Percentiles rank a stretch among this genome's conserved stretches.
Evolutionary conservation across 192 early-diverging fungal species (phyloP).

Genomic region (Ramicandelaber brevisporus): DNA sequence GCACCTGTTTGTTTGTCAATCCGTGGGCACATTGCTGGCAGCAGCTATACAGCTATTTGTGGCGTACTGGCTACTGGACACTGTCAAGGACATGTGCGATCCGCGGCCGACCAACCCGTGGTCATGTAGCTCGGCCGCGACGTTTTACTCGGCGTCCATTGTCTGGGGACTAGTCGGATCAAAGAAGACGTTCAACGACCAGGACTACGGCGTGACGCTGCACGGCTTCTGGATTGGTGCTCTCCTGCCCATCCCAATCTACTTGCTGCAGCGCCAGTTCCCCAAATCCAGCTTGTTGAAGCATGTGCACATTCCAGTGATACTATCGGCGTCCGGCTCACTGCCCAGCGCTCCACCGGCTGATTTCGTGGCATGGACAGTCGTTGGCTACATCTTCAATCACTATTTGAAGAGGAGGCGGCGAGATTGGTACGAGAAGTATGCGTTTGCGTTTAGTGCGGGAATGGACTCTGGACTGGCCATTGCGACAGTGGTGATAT

Average conservation of each 20-base stretch:
- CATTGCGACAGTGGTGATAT: constrained; percentile 1
- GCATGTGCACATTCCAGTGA: constrained; percentile 41
- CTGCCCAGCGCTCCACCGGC: constrained; percentile 31
- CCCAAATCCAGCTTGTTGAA: constrained; percentile 27
- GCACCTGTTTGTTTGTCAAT: constrained; percentile 49
- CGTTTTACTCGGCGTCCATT: constrained; percentile 41
- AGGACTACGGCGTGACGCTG: constrained; percentile 23
- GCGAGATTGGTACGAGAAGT: constrained; percentile 33
- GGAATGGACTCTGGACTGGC: constrained; percentile 11
- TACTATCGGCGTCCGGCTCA: constrained; percentile 28
- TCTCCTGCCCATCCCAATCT: constrained; percentile 44
- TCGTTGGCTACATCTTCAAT: constrained; percentile 38
- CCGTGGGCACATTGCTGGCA: constrained; percentile 37
- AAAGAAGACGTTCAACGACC: constrained; percentile 32
- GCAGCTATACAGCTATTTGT: constrained; percentile 39
- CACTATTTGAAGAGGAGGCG: constrained; percentile 30
- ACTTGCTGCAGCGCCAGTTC: constrained; percentile 17
- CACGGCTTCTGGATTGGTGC: constrained; percentile 38
- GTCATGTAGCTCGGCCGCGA: constrained; percentile 19
- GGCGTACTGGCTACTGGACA: constrained; percentile 32
- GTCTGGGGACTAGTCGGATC: constrained; percentile 66
- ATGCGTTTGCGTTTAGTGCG: constrained; percentile 20
- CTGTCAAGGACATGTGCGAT: constrained; percentile 25
- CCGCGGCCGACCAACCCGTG: constrained; percentile 22
- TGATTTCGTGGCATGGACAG: constrained; percentile 19